phyloP scores from a whole-genome alignment of 2,329 filamentous ascomycete genomes.

The Helicocarpus griseus region DNA sequence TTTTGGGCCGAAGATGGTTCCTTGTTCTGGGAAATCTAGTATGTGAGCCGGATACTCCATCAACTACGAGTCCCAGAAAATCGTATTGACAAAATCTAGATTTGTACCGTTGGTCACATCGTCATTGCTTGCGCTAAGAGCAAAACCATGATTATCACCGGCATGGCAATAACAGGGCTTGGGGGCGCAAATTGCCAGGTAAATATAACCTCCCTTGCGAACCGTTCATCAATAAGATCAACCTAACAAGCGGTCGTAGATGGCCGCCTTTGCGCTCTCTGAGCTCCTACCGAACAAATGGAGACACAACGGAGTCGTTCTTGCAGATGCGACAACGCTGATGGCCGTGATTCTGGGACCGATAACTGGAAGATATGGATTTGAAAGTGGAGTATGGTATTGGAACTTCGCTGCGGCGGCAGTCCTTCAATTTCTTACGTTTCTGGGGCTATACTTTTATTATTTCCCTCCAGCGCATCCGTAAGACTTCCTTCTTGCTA shows the following conservation, averaged over 20 bases:
- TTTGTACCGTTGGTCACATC: constrained; percentile 31
- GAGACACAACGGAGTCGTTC: constrained; percentile 36
- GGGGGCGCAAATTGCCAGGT: constrained; percentile 38
- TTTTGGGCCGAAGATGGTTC: constrained; percentile 41
- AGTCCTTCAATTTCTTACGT: constrained; percentile 36
- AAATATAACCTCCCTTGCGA: not conserved
- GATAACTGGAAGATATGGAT: constrained; percentile 36
- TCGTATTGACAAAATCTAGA: constrained; percentile 2
- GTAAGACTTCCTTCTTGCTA: constrained; percentile 20
- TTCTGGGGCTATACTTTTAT: constrained; percentile 33
- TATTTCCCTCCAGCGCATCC: constrained; percentile 35
- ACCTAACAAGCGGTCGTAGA: constrained; percentile 10
- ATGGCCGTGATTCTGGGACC: constrained; percentile 39
- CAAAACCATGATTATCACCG: constrained; percentile 30
- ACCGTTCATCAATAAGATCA: too few relatives aligned
- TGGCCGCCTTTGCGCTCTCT: constrained; percentile 37
- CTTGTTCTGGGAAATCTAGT: constrained; percentile 34
- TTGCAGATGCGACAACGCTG: constrained; percentile 35
- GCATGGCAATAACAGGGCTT: constrained; percentile 35
- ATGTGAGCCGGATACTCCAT: not conserved
- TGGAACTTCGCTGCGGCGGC: constrained; percentile 39
- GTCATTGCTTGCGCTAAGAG: constrained; percentile 32
- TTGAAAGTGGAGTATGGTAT: constrained; percentile 30
- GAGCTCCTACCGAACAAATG: constrained; percentile 43
- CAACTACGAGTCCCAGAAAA: too few relatives aligned